Percentiles rank a stretch among this genome's conserved stretches.
phyloP scores from a whole-genome alignment of 2,329 filamentous ascomycete genomes.

The Xylariales sp. region DNA sequence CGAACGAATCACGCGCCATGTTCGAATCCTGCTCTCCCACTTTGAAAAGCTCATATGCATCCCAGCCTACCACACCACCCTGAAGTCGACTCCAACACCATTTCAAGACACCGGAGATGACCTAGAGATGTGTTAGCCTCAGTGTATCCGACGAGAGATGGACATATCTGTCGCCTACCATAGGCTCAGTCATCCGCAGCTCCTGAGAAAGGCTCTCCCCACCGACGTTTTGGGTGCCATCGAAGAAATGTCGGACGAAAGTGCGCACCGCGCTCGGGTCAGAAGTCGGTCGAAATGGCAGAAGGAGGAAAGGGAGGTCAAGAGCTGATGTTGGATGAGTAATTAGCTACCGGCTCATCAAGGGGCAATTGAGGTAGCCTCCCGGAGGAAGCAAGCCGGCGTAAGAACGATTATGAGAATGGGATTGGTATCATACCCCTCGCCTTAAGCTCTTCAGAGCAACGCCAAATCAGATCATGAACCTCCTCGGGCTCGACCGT shows the following conservation, averaged over 20 bases:
- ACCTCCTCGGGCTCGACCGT: conserved; percentile 86
- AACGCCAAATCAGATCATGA: conserved; percentile 77
- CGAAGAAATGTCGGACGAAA: conserved; percentile 91
- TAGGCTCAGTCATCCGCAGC: conserved; percentile 85
- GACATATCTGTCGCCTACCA: conserved; percentile 56
- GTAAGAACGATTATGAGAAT: conserved; percentile 15
- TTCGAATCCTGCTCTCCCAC: conserved; percentile 92
- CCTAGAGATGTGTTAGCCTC: conserved; percentile 46
- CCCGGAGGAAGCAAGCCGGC: neutral
- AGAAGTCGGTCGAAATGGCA: conserved; percentile 90
- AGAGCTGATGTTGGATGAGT: conserved; percentile 53
- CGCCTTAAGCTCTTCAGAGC: conserved; percentile 87
- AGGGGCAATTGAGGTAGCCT: neutral
- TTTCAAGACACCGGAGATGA: conserved; percentile 88
- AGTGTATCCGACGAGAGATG: neutral
- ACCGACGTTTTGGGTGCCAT: conserved; percentile 55
- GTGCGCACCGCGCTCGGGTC: conserved; percentile 88
- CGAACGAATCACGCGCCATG: conserved; percentile 87
- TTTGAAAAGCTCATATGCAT: conserved; percentile 93
- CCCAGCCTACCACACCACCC: conserved; percentile 92
- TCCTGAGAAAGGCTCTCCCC: conserved; percentile 77
- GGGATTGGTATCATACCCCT: conserved; percentile 60
- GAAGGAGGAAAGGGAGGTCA: conserved; percentile 84
- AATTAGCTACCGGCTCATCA: neutral
- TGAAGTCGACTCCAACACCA: conserved; percentile 97